phyloP scores from a whole-genome alignment of 371 early-diverging fungal species.

The Entomophthora muscae region DNA sequence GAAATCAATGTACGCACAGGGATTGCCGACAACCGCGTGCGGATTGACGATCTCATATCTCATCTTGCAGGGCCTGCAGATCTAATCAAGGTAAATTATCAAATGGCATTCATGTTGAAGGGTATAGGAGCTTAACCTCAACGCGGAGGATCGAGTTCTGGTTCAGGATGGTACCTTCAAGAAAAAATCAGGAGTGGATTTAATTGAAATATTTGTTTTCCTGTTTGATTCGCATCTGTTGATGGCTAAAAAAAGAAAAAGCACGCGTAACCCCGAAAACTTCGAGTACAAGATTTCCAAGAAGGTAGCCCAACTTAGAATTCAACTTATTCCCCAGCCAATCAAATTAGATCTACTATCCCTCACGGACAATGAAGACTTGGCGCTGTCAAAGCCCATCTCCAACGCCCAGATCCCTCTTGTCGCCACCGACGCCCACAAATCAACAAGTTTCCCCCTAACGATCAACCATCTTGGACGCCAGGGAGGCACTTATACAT shows the following conservation, averaged over 20 bases:
- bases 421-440: neutral
- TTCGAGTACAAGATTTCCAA: conserved; percentile 44
- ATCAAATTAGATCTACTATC: conserved; percentile 56
- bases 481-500: conserved; percentile 35
- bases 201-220: conserved; percentile 48
- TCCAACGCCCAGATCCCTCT: conserved; percentile 6
- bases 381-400: conserved; percentile 10
- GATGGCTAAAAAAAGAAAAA: conserved; percentile 45
- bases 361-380: conserved; percentile 37
- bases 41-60: conserved; percentile 34
- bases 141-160: conserved; percentile 41
- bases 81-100: conserved; percentile 18
- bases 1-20: conserved; percentile 63
- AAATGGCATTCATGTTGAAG: neutral
- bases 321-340: conserved; percentile 21
- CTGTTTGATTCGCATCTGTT: conserved; percentile 74
- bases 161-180: conserved; percentile 66
- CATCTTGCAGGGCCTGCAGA: conserved; percentile 26
- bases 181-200: conserved; percentile 40
- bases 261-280: conserved; percentile 24
- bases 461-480: conserved; percentile 60
- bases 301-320: conserved; percentile 13
- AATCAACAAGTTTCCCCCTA: conserved; percentile 30
- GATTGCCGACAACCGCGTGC: conserved; percentile 54
- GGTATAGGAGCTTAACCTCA: conserved; percentile 48